Base-by-base conservation (phyloP, 176 grass and related monocot species). In the Phoenix roebelenii region DNA sequence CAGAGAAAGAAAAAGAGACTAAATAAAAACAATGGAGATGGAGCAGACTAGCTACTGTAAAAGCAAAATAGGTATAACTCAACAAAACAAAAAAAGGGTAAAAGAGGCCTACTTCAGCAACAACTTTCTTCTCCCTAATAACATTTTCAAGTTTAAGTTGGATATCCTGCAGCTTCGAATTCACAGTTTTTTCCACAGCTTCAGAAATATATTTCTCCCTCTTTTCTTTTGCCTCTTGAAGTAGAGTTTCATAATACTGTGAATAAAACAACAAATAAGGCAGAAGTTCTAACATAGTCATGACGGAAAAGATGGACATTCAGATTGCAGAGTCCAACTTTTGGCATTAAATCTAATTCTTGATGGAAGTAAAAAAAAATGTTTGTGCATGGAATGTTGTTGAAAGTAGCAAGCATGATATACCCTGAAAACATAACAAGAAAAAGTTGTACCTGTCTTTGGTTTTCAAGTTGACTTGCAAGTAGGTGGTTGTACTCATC, bases 401-500 rank as follows among this genome's bases (percentile, higher is more conserved):
- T 44, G 35, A 44, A 44, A 44, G 35, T 9, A 44, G 35, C 35
- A 44, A 44, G 35, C 35, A 44, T 44, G 9, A 44, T 44, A 14
- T 44, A 44, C 35, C 3, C 9, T 50, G 20, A 57, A 39, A 69
- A 56, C 7, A 55, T 60, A 69, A 32, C 50, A 54, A 68, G 51
- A 64, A 76, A 30, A 51, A 50, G 57, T 3, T 51, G 6, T 76
- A 97, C 93, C 87, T 92, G 78, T 77, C 76, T 75, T 79, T 97
- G 84, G 74, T 76, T 92, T 85, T 92, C 81, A 3, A 97, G 87
- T 60, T 97, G 84, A 49, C 84, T 83, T 67, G 78, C 81, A 52
- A 97, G 79, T 72, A 92, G 87, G 22, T 68, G 62, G 63, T 92
- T 91, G 66, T 97, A 92, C 64, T 97, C 93, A 52, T 97, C 93